phyloP scores from a whole-genome alignment of 306 rosid species.

The Gastrolobium bilobum region DNA sequence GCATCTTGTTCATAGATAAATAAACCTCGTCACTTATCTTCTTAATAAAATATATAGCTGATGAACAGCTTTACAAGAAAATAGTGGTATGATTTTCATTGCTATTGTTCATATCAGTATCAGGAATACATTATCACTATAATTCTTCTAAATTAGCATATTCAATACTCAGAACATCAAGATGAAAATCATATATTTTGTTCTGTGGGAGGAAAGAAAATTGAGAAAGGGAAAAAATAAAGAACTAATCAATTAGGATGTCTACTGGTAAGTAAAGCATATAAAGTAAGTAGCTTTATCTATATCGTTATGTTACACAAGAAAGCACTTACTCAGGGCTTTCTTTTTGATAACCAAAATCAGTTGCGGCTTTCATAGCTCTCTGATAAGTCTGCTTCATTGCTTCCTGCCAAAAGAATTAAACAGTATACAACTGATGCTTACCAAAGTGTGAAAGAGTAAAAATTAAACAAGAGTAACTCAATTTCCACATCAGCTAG shows the following conservation, averaged over 20 bases:
- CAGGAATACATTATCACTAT: background rate
- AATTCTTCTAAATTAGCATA: conserved; percentile 19
- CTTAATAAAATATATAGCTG: background rate
- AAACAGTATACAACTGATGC: conserved; percentile 13
- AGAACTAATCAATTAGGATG: conserved; percentile 12
- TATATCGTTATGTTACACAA: conserved; percentile 12
- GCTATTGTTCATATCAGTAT: conserved; percentile 20
- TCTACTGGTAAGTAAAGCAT: background rate
- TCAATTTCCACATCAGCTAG: conserved; percentile 15
- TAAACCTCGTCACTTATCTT: background rate
- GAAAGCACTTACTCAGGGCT: conserved; percentile 84
- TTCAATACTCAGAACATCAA: background rate
- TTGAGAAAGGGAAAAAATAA: conserved; percentile 12
- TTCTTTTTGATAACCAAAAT: conserved; percentile 88
- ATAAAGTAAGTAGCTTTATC: background rate
- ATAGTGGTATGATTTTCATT: background rate
- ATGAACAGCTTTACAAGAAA: conserved; percentile 5
- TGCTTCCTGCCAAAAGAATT: conserved; percentile 71
- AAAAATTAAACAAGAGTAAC: background rate
- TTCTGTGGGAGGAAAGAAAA: background rate
- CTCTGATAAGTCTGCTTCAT: conserved; percentile 96
- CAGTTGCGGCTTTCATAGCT: conserved; percentile 85
- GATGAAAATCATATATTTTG: background rate
- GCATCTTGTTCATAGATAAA: background rate
- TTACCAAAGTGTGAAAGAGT: background rate